phyloP scores from a whole-genome alignment of 2,329 filamentous ascomycete genomes.

The Acarospora socialis region DNA sequence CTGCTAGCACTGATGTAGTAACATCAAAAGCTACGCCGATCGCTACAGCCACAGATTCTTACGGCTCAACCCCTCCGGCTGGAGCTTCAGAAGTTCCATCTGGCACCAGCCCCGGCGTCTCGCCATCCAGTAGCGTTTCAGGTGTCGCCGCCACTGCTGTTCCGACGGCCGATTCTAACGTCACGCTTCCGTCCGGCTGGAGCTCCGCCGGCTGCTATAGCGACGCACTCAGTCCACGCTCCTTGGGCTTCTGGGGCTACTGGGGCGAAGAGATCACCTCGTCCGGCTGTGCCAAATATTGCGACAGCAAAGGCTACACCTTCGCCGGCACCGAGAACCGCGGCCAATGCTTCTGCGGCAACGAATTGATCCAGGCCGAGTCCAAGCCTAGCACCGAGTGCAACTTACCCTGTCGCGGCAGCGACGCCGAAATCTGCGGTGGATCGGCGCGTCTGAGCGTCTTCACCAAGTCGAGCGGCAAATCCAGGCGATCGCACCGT shows the following conservation, averaged over 20 bases:
- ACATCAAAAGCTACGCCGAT: too few species aligned
- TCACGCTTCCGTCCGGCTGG: conserved; percentile 38
- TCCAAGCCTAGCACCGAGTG: conserved; percentile 6
- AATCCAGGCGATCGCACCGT: too few species aligned
- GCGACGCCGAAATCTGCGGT: conserved; percentile 11
- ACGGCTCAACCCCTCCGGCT: too few species aligned
- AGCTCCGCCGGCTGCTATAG: conserved; percentile 47
- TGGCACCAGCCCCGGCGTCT: too few species aligned
- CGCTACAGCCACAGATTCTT: too few species aligned
- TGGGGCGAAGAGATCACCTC: conserved; percentile 16
- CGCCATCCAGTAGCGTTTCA: too few species aligned
- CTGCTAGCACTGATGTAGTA: too few species aligned
- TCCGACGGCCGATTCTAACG: conserved; percentile 30
- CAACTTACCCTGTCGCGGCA: conserved; percentile 6
- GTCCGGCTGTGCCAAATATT: conserved; percentile 20
- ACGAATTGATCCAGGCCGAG: conserved; percentile 10
- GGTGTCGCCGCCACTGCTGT: conserved; percentile 33
- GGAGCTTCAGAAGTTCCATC: too few species aligned
- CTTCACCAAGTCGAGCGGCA: too few species aligned
- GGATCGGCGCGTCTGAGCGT: conserved; percentile 8
- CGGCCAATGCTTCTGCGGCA: conserved; percentile 13
- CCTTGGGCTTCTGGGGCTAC: conserved; percentile 16
- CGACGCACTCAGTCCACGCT: conserved; percentile 27
- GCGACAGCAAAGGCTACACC: conserved; percentile 19
- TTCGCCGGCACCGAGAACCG: conserved; percentile 20